These are phyloP conservation scores for Stemphylium vesicarium DNA, from an alignment of 2,329 filamentous ascomycete genomes.

Conservation along the genomic window DNA sequence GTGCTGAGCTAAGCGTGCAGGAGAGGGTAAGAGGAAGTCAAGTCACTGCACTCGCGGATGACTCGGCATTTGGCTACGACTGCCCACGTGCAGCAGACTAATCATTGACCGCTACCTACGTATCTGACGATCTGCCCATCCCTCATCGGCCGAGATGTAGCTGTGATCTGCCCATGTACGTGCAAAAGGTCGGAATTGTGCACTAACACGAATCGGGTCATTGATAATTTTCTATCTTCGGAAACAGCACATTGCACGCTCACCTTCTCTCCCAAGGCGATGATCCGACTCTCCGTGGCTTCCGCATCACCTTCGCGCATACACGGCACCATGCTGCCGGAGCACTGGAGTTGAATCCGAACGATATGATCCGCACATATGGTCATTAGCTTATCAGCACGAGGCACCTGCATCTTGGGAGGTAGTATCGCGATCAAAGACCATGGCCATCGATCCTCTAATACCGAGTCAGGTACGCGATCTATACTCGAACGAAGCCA, in stretches of 20 bases:
- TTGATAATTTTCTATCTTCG: conserved; percentile 9
- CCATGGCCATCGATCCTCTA: background rate
- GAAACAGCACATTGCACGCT: background rate
- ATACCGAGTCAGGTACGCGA: background rate
- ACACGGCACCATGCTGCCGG: background rate
- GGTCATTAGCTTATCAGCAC: background rate
- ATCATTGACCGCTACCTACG: background rate
- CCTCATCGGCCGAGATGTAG: background rate
- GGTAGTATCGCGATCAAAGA: background rate
- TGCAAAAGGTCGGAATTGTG: background rate
- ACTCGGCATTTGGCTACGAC: background rate
- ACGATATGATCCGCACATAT: background rate
- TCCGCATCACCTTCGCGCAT: background rate
- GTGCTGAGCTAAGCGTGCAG: background rate
- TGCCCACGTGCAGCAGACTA: background rate
- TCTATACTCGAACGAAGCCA: background rate
- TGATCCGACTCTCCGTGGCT: background rate
- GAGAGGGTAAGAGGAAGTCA: background rate
- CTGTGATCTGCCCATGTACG: background rate
- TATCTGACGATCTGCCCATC: background rate
- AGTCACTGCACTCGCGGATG: background rate
- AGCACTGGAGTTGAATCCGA: background rate
- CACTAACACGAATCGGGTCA: conserved; percentile 6
- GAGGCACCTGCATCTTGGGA: background rate
- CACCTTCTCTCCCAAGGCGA: background rate